Percentiles rank a stretch among this genome's conserved stretches.
phyloP scores from a whole-genome alignment of 495 filamentous ascomycete genomes.

The Penicillium riverlandense region DNA sequence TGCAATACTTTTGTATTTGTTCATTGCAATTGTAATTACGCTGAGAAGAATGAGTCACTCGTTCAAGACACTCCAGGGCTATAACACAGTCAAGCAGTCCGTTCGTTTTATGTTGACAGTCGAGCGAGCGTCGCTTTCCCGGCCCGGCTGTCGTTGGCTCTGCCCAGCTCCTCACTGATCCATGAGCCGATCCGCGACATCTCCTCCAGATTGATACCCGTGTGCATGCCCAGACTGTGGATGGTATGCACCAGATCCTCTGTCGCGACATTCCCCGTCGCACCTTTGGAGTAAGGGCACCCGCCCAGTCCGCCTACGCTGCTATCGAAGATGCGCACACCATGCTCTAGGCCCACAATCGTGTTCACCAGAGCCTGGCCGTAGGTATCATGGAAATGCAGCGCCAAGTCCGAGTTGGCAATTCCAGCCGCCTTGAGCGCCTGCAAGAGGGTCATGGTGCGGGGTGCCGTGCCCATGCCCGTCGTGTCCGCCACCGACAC shows the following conservation, averaged over 20 bases:
- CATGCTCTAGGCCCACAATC: conserved; percentile 77
- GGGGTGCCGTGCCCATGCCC: conserved; percentile 88
- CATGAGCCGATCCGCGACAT: conserved; percentile 78
- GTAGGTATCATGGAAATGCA: conserved; percentile 97
- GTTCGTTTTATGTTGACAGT: conserved; percentile 20
- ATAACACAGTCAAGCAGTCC: conserved; percentile 1
- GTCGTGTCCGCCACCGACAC: conserved; percentile 93
- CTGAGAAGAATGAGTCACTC: too few species aligned
- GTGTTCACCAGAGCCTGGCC: conserved; percentile 90
- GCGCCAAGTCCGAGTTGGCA: conserved; percentile 69
- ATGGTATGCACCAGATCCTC: conserved; percentile 90
- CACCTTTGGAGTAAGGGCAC: conserved; percentile 88
- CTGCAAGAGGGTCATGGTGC: conserved; percentile 62
- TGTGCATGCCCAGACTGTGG: conserved; percentile 79
- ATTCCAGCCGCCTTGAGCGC: conserved; percentile 71
- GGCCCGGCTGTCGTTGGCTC: conserved; percentile 65
- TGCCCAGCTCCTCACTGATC: conserved; percentile 79
- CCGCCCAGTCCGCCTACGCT: conserved; percentile 88
- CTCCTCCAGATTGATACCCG: conserved; percentile 78
- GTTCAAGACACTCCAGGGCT: not conserved
- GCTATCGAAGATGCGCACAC: conserved; percentile 82
- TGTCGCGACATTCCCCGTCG: conserved; percentile 90
- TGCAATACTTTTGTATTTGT: too few species aligned
- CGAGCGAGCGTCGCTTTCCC: conserved; percentile 67
- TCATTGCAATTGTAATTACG: too few species aligned